These are phyloP conservation scores for Lunasporangiospora selenospora DNA, from an alignment of 192 early-diverging fungal species.

Conservation along the genomic window DNA sequence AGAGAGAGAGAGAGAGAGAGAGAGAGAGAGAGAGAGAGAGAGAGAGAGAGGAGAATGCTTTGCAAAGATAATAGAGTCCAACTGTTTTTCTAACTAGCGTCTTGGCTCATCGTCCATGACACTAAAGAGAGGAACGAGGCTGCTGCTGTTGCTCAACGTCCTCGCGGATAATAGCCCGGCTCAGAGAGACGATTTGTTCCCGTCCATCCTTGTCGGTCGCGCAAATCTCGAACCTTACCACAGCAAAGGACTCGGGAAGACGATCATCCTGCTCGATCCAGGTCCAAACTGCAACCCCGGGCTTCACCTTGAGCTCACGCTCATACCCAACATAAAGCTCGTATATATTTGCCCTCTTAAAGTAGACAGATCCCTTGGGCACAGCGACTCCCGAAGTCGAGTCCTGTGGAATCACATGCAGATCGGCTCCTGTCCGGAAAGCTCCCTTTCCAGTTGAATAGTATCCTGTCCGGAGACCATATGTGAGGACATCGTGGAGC, in stretches of 20 bases:
- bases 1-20: not conserved
- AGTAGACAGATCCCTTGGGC: constrained; percentile 22
- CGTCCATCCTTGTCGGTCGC: constrained; percentile 12
- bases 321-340: constrained; percentile 42
- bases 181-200: constrained; percentile 30
- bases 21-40: not conserved
- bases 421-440: constrained; percentile 4
- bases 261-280: constrained; percentile 33
- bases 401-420: constrained; percentile 6
- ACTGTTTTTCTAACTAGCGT: no score
- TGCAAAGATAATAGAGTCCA: no score
- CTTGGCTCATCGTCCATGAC: no score
- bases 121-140: not conserved
- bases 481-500: constrained; percentile 45
- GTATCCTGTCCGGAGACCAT: constrained; percentile 36
- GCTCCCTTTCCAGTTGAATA: constrained; percentile 32
- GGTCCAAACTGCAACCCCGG: constrained; percentile 35
- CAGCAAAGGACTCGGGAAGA: no score
- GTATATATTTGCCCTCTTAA: constrained; percentile 15
- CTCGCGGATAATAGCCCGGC: constrained; percentile 13
- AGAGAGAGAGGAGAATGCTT: not conserved
- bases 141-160: constrained; percentile 4
- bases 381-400: constrained; percentile 4
- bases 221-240: constrained; percentile 39
- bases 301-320: constrained; percentile 41